These are phyloP conservation scores for Quercus variabilis DNA, from an alignment of 306 rosid species.

Conservation along the genomic window DNA sequence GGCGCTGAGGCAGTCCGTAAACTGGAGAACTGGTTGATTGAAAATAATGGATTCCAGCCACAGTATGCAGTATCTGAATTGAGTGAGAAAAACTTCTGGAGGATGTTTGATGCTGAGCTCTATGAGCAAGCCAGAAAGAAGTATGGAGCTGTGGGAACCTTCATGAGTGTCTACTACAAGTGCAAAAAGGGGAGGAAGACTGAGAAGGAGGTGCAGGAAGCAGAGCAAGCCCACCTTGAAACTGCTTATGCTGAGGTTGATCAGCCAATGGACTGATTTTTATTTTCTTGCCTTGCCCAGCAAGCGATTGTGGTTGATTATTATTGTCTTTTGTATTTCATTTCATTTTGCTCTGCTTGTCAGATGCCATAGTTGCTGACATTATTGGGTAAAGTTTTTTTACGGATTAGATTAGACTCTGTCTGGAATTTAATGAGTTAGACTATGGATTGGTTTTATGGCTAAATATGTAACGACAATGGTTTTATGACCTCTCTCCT, in stretches of 20 bases:
- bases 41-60: conserved; percentile 90
- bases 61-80: conserved; percentile 95
- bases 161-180: conserved; percentile 96
- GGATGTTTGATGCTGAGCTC: conserved; percentile 82
- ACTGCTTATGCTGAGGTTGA: conserved; percentile 75
- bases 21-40: conserved; percentile 84
- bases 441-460: too few species aligned
- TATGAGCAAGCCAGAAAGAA: conserved; percentile 75
- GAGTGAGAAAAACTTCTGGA: conserved; percentile 85
- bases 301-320: not conserved
- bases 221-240: conserved; percentile 85
- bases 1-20: conserved; percentile 75
- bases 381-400: too few species aligned
- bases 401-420: not conserved
- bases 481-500: not conserved
- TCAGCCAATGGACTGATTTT: conserved; percentile 45
- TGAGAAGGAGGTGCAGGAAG: conserved; percentile 97
- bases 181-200: conserved; percentile 97
- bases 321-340: conserved; percentile 5
- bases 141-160: conserved; percentile 88
- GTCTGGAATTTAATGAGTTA: not conserved
- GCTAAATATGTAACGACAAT: not conserved
- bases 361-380: not conserved
- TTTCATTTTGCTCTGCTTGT: conserved; percentile 1
- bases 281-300: not conserved